phyloP scores from a whole-genome alignment of 306 rosid species.

The Cajanus cajan region DNA sequence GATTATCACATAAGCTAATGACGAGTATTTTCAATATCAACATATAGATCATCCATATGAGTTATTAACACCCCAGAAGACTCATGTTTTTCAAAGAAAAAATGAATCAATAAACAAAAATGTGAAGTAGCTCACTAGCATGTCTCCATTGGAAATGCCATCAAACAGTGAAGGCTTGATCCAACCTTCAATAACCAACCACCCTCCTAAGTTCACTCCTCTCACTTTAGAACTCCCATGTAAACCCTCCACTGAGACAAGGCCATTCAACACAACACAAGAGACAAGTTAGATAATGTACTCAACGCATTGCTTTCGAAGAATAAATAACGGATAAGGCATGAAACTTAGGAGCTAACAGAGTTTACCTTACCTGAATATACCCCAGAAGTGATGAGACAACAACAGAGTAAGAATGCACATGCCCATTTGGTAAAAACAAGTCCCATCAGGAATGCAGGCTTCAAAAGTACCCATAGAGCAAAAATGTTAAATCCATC shows the following conservation, averaged over 20 bases:
- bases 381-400: constrained; percentile 50
- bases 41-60: constrained; percentile 15
- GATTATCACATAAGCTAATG: no score
- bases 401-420: no score
- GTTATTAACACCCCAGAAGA: constrained; percentile 16
- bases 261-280: no score
- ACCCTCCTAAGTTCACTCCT: constrained; percentile 96
- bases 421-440: no score
- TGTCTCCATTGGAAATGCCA: constrained; percentile 89
- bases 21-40: constrained; percentile 27
- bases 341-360: constrained; percentile 18
- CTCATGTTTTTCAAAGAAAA: no score
- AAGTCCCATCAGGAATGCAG: no score
- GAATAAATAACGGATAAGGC: constrained; percentile 13
- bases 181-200: constrained; percentile 97
- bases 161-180: constrained; percentile 92
- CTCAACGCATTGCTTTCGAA: background rate
- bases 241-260: no score
- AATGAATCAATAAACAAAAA: constrained; percentile 12
- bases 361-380: constrained; percentile 66
- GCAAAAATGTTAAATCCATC: no score
- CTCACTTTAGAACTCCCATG: constrained; percentile 67
- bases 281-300: background rate
- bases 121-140: constrained; percentile 66
- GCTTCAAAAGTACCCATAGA: no score